phyloP scores from a whole-genome alignment of 192 early-diverging fungal genomes.

The Chytriomyces confervae region DNA sequence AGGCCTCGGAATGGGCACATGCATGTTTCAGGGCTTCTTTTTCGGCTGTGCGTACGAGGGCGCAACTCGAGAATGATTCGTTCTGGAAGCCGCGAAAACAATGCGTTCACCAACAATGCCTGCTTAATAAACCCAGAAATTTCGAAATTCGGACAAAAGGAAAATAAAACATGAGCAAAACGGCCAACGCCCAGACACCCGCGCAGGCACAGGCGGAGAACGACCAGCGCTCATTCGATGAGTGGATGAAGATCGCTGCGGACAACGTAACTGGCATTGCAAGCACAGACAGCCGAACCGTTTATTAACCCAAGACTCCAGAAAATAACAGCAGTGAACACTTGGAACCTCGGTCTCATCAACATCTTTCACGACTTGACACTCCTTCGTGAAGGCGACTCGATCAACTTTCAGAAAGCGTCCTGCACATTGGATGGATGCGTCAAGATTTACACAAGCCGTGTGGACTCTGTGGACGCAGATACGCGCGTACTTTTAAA shows the following conservation, averaged over 20 bases:
- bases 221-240: conserved; percentile 75
- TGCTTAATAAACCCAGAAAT: too few species aligned
- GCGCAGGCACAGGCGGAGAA: conserved; percentile 25
- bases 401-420: conserved; percentile 98
- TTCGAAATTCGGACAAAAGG: neutral
- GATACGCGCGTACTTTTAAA: conserved; percentile 90
- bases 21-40: conserved; percentile 6
- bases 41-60: too few species aligned
- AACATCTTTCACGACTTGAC: conserved; percentile 98
- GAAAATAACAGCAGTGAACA: conserved; percentile 95
- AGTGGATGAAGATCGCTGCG: conserved; percentile 97
- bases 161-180: neutral
- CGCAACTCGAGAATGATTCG: too few species aligned
- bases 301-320: conserved; percentile 39
- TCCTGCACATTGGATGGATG: conserved; percentile 96
- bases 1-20: conserved; percentile 20
- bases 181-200: neutral
- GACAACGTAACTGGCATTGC: conserved; percentile 72
- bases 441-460: conserved; percentile 94
- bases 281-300: neutral
- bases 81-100: too few species aligned
- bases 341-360: conserved; percentile 97
- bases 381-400: conserved; percentile 89
- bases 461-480: conserved; percentile 94
- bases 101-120: too few species aligned